phyloP scores from a whole-genome alignment of 2,329 filamentous ascomycete genomes.

The Aspergillus sp. region DNA sequence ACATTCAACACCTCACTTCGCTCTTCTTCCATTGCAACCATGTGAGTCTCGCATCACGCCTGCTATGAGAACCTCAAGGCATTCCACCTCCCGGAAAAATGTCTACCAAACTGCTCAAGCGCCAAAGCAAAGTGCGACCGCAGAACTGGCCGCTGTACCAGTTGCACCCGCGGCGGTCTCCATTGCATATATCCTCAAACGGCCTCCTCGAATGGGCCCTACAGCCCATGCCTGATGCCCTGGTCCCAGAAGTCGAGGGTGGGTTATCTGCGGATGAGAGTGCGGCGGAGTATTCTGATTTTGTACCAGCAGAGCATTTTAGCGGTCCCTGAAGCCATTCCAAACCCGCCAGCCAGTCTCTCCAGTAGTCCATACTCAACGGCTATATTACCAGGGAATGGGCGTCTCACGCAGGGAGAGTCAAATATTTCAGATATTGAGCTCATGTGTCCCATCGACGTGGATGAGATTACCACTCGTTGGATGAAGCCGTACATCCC shows the following conservation, averaged over 20 bases:
- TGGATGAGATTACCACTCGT: conserved; percentile 43
- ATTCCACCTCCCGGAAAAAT: conserved; percentile 11
- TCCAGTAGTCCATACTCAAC: neutral
- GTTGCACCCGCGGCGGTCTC: conserved; percentile 6
- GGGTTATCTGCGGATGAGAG: too few relatives aligned
- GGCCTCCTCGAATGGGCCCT: neutral
- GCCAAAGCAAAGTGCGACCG: conserved; percentile 14
- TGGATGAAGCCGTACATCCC: conserved; percentile 47
- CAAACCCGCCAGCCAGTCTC: neutral
- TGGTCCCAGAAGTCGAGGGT: too few relatives aligned
- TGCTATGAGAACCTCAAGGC: conserved; percentile 4
- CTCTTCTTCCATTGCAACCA: too few relatives aligned
- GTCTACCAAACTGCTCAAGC: conserved; percentile 10
- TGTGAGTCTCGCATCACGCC: too few relatives aligned
- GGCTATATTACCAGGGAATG: too few relatives aligned
- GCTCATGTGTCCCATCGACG: conserved; percentile 43
- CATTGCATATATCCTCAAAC: conserved; percentile 4
- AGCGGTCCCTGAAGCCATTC: neutral
- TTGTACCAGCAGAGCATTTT: too few relatives aligned
- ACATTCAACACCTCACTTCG: too few relatives aligned
- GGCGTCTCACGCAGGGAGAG: neutral
- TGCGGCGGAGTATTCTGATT: too few relatives aligned
- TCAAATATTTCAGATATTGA: conserved; percentile 29
- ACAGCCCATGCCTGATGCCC: neutral
- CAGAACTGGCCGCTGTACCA: conserved; percentile 4